Evolutionary conservation across 306 rosid genomes (phyloP).

Genomic region (Comarum palustre): DNA sequence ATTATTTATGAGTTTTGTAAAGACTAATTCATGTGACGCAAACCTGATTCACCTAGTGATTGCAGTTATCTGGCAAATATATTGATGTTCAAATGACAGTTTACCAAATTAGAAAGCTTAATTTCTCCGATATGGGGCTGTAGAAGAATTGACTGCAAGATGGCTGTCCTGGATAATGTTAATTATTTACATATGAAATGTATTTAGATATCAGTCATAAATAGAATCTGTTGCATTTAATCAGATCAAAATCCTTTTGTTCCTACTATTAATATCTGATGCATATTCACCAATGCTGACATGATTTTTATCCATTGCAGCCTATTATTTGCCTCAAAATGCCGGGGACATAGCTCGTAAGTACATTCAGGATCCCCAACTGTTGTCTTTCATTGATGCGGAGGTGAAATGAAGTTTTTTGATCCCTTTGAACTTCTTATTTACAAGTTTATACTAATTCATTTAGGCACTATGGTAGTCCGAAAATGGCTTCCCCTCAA

Average conservation of each 20-base stretch:
- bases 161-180: neutral
- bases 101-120: neutral
- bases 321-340: constrained; percentile 91
- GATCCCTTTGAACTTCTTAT: constrained; percentile 19
- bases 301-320: constrained; percentile 42
- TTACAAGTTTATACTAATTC: constrained; percentile 17
- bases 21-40: neutral
- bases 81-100: neutral
- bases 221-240: constrained; percentile 4
- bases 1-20: neutral
- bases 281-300: neutral
- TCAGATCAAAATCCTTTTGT: constrained; percentile 9
- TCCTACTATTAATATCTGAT: constrained; percentile 18
- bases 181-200: neutral
- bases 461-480: constrained; percentile 17
- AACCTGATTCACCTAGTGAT: neutral
- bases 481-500: constrained; percentile 3
- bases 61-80: neutral
- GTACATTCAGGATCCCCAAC: constrained; percentile 68
- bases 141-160: neutral
- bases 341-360: constrained; percentile 89
- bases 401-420: constrained; percentile 57
- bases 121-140: neutral
- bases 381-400: constrained; percentile 90
- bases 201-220: neutral